Conservation (phyloP, 2,329 filamentous ascomycete genomes). For the Neocatenulostroma microsporum region DNA sequence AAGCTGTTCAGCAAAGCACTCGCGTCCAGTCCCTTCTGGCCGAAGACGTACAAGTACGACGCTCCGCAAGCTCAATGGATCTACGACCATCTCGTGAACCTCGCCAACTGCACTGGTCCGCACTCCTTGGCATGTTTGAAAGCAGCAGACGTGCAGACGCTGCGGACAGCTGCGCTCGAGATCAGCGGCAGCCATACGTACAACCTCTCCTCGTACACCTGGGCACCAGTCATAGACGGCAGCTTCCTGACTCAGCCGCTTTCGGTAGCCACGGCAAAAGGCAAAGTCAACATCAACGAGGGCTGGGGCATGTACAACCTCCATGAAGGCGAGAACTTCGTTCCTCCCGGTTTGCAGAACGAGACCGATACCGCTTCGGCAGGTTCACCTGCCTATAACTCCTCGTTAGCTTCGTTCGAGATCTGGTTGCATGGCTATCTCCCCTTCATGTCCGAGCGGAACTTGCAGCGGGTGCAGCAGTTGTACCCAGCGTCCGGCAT, state of each 20-base stretch:
- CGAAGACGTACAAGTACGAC: slow-evolving; percentile 50
- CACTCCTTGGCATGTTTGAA: slow-evolving; percentile 51
- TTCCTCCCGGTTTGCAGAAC: slow-evolving; percentile 43
- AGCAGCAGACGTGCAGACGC: slow-evolving; percentile 43
- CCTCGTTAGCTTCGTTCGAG: slow-evolving; percentile 43
- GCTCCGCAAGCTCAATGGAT: slow-evolving; percentile 44
- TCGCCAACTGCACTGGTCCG: slow-evolving; percentile 42
- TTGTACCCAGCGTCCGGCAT: slow-evolving; percentile 44
- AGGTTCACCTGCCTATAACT: slow-evolving; percentile 40
- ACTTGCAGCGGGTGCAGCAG: slow-evolving; percentile 35
- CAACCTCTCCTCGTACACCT: slow-evolving; percentile 50
- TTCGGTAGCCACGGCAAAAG: slow-evolving; percentile 34
- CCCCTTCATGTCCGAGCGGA: slow-evolving; percentile 37
- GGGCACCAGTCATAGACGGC: slow-evolving; percentile 54
- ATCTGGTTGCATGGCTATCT: slow-evolving; percentile 49
- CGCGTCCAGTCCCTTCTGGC: slow-evolving; percentile 51
- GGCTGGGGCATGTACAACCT: slow-evolving; percentile 54
- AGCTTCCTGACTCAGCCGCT: slow-evolving; percentile 45
- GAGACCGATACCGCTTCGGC: slow-evolving; percentile 15
- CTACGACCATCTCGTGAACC: slow-evolving; percentile 40
- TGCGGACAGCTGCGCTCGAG: slow-evolving; percentile 46
- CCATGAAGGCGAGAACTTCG: slow-evolving; percentile 56
- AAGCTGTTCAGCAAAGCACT: slow-evolving; percentile 46
- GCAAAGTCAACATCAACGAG: slow-evolving; percentile 38
- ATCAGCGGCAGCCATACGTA: slow-evolving; percentile 46